A percentile compares a stretch with the other conserved stretches of the same genome.
These are phyloP conservation scores for Phytopythium boreale DNA, from an alignment of 352 stramenopile genomes.

Conservation along the genomic window DNA sequence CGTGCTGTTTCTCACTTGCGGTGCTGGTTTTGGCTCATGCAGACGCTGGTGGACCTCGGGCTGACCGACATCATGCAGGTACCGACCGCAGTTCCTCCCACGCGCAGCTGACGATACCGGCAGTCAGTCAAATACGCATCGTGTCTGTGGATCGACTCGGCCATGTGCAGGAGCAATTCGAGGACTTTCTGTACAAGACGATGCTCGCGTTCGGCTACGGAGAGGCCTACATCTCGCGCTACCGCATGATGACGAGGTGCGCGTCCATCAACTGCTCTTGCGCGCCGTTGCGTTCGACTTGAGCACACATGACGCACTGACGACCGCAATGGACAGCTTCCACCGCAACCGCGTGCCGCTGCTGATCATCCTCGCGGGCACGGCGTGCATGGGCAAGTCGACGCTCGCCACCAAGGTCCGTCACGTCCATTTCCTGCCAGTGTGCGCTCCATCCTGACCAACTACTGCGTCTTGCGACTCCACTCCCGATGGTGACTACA, in stretches of 20 bases:
- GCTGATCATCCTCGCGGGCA: constrained; percentile 82
- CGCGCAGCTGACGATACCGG: too few species aligned
- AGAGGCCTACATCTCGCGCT: constrained; percentile 78
- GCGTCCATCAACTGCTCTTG: background rate
- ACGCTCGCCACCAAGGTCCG: constrained; percentile 84
- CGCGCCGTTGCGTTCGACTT: too few species aligned
- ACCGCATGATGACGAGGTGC: constrained; percentile 88
- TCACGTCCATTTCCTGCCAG: background rate
- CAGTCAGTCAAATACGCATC: too few species aligned
- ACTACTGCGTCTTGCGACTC: background rate
- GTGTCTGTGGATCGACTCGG: background rate
- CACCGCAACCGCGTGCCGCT: constrained; percentile 81
- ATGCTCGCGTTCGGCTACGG: constrained; percentile 89
- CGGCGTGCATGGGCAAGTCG: constrained; percentile 82
- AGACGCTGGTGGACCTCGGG: constrained; percentile 85
- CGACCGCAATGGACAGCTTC: constrained; percentile 37
- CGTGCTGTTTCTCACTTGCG: background rate
- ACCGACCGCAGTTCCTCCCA: background rate
- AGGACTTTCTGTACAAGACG: constrained; percentile 90
- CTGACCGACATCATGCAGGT: constrained; percentile 84
- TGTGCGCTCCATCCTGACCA: background rate
- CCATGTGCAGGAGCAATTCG: constrained; percentile 79
- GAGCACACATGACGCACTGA: background rate
- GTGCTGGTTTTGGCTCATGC: background rate
- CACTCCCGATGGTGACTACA: constrained; percentile 11